Evolutionary conservation across 106 monocot species (phyloP), one percentile per base, ranked within the genome.

Genomic region (Dactylorhiza incarnata): DNA sequence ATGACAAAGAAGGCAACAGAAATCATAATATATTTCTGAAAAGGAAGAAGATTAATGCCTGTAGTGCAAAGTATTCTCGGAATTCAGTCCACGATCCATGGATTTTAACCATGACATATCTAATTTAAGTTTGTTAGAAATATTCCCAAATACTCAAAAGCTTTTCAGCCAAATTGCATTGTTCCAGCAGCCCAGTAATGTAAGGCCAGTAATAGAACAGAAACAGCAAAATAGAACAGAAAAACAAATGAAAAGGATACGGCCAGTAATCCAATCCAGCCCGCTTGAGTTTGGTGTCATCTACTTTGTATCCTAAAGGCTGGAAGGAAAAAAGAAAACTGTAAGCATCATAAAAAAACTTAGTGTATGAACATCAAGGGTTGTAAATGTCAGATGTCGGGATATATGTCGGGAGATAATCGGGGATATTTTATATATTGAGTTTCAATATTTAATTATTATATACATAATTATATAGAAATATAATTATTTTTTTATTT

Each of bases 181-280:
- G 9, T 52, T 9, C 14, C 29, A 68, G 29, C 16, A 68, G 43
- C 68, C 43, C 14, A 15, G 37, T 68, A 71, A 67, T 44, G 17
- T 14, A 59, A 71, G 49, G 23, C 23, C 8, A 5, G 4, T 14
- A 71, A 24, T 1, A 20, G 37, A 11, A 69, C 17, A 7, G 45
- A 69, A 69, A 45, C 17, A 17, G 15, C 45, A 45, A 7, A 44
- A 45, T 69, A 44, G 14, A 45, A 45, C 16, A 69, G 0, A 45
- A 37, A 24, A 56, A 26, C 29, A 61, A 65, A 11, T 37, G 37
- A 23, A 50, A 48, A 86, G 90, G 94, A 99, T 99, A 94, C 94
- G 94, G 99, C 99, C 99, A 99, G 24, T 99, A 99, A 84, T 99
- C 99, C 85, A 99, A 80, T 79, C 99, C 99, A 84, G 99, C 99